phyloP scores from a whole-genome alignment of 257 asterid species.

The Ehretia macrophylla region DNA sequence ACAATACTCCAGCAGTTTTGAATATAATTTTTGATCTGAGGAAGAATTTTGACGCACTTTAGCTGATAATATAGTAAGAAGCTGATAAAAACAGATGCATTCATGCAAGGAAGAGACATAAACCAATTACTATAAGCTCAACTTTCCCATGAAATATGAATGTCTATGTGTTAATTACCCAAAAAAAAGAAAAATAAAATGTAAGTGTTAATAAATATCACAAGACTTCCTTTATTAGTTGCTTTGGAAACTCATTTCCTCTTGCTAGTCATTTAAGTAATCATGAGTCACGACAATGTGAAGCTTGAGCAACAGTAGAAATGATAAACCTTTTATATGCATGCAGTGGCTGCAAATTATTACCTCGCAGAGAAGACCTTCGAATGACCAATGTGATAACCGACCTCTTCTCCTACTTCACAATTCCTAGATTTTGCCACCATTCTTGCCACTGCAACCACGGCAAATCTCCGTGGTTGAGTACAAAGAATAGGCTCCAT shows the following conservation, averaged over 20 bases:
- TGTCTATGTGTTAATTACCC: no score
- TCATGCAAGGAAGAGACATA: background rate
- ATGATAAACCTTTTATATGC: background rate
- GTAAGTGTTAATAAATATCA: no score
- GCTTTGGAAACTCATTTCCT: no score
- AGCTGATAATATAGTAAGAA: background rate
- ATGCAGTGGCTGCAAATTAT: slow-evolving; percentile 6
- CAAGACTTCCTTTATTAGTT: no score
- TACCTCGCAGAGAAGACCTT: slow-evolving; percentile 75
- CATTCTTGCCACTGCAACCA: slow-evolving; percentile 93
- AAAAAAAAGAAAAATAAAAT: no score
- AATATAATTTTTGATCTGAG: slow-evolving; percentile 82
- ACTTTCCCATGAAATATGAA: background rate
- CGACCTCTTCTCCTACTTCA: slow-evolving; percentile 92
- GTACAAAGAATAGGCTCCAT: slow-evolving; percentile 90
- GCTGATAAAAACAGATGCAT: background rate
- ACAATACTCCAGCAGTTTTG: slow-evolving; percentile 94
- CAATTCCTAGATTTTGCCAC: slow-evolving; percentile 83
- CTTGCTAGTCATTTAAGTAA: no score
- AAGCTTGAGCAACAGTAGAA: no score
- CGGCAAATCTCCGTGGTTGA: slow-evolving; percentile 98
- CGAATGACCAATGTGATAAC: slow-evolving; percentile 96
- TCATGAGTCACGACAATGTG: no score
- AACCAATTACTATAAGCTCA: background rate
- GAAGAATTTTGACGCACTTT: background rate